Evolutionary conservation across 2,329 filamentous ascomycete genomes (phyloP).

Genomic region (Xylaria polymorpha): DNA sequence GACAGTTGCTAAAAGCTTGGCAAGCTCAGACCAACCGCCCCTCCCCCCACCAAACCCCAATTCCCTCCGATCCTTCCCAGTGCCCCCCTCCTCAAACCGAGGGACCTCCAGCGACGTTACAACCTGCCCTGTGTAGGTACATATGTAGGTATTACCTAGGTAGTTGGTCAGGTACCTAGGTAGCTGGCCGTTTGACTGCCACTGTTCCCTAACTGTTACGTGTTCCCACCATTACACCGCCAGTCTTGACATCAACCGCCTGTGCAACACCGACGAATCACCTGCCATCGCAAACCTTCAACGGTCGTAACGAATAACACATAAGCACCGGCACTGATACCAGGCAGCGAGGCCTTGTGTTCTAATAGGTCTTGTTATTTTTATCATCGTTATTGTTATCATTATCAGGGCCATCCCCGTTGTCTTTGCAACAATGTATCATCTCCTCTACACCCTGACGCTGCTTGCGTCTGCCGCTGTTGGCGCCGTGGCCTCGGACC

Average conservation of each 20-base stretch:
- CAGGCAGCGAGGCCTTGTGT: background rate
- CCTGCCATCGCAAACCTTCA: background rate
- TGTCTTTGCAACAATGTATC: conserved; percentile 57
- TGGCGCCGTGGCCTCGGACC: conserved; percentile 65
- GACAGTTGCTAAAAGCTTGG: background rate
- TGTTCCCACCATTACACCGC: conserved; percentile 19
- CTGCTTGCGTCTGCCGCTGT: conserved; percentile 64
- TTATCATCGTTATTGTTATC: background rate
- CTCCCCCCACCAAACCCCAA: too few relatives aligned
- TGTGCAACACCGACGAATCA: conserved; percentile 5
- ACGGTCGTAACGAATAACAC: background rate
- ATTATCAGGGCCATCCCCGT: background rate
- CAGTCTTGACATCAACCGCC: background rate
- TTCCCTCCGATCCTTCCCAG: too few relatives aligned
- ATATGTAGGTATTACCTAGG: too few relatives aligned
- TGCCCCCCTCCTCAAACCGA: too few relatives aligned
- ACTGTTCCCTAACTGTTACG: background rate
- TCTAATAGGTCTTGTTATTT: too few relatives aligned
- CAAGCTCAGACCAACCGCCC: too few relatives aligned
- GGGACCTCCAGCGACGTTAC: background rate
- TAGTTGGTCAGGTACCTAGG: too few relatives aligned
- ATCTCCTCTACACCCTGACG: conserved; percentile 60
- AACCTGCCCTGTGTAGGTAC: background rate
- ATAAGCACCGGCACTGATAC: background rate
- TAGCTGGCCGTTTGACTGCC: too few relatives aligned